Conservation (phyloP, 139 green algal species). For the Prasinococcaceae sp. region DNA sequence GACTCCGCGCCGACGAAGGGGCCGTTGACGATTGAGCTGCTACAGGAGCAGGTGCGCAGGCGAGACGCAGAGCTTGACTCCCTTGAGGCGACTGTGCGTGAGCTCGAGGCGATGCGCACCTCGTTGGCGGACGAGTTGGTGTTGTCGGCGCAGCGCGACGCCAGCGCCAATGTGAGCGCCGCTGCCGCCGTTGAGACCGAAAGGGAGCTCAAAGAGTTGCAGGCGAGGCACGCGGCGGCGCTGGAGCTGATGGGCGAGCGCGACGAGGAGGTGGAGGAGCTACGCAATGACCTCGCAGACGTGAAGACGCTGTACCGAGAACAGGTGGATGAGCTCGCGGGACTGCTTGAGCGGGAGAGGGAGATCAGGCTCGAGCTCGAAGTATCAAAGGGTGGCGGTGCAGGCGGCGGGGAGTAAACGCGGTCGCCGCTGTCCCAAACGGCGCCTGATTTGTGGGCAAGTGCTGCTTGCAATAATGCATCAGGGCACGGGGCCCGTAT, state of each 20-base stretch:
- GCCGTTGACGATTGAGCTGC: no score
- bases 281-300: conserved; percentile 63
- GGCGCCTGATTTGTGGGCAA: no score
- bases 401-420: no score
- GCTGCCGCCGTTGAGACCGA: neutral
- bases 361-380: no score
- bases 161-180: neutral
- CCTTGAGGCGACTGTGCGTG: no score
- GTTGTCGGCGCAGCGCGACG: conserved; percentile 13
- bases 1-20: no score
- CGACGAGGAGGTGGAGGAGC: conserved; percentile 80
- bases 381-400: no score
- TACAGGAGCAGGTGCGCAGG: neutral
- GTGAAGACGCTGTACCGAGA: conserved; percentile 66
- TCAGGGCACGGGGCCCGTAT: no score
- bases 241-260: conserved; percentile 75
- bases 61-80: neutral
- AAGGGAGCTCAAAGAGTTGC: conserved; percentile 16
- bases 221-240: conserved; percentile 27
- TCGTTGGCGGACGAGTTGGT: conserved; percentile 72
- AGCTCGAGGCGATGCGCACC: conserved; percentile 65
- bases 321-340: conserved; percentile 67
- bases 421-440: no score
- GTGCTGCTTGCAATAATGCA: no score
- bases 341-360: no score